Base-by-base conservation (phyloP, 1,284 basidiomycete species). In the Sporisorium sorghi region DNA sequence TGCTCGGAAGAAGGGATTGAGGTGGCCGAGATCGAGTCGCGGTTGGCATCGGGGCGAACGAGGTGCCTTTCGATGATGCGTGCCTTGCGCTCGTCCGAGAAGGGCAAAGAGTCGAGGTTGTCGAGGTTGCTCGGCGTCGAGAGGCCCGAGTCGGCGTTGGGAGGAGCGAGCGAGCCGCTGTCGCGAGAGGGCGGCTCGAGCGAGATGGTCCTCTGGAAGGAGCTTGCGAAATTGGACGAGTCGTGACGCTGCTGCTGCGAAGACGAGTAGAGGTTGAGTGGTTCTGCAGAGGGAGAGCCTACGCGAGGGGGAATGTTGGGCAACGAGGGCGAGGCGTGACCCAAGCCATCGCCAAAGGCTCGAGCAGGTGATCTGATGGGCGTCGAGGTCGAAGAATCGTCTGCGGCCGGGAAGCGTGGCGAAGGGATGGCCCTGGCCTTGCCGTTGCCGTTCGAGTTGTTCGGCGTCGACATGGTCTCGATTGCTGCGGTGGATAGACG, bases 81-180 rank as follows among this genome's bases (percentile, higher is more conserved):
- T 1, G 79, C 80, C 48, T 80, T 80, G 23, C 72, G 77, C 43
- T 78, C 79, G 59, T 82, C 79, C 15, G 76, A 71, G 47, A 82
- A 67, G 53, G 77, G 77, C n/a, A 80, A 53, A 24, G 58, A 62
- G 21, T 79, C 77, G 58, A 80, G 56, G 37, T 82, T 80, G 58
- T 62, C 68, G 30, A 73, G 44, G 51, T 77, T 77, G 56, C 58
- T 64, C 4, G 78, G 76, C 1, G 78, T 78, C 35, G 68, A 68
- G 35, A 75, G 44, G 50, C 67, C 73, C 21, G 69, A 72, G 49
- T 76, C 64, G 28, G 52, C 53, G 23, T 57, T 39, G 17, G 76
- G 69, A 15, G 71, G 71, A 24, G 65, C 71, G 2, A 75, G 61
- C 9, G 72, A 75, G 26, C 63, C 58, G 40, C 42, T 58, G 28